Base-by-base conservation (phyloP, 768 basidiomycete genomes). In the Lentinula lateritia region DNA sequence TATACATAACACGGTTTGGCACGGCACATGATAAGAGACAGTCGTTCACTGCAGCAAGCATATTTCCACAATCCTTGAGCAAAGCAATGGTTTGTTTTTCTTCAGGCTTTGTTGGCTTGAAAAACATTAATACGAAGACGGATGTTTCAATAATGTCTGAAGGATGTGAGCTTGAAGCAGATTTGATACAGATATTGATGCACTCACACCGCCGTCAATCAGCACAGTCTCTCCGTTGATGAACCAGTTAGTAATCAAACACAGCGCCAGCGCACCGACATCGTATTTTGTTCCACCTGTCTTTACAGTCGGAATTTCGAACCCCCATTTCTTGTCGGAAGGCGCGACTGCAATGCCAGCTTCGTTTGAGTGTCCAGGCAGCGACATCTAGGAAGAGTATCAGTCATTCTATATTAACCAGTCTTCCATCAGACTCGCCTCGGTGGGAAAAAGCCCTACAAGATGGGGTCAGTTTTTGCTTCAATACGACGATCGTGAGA, bases 171-270 rank as follows among this genome's bases (percentile, higher is more conserved):
- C 41, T 20, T 59, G 13, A 13, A 34, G 57, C 32, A 39, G 38
- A 34, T 12, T 18, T 50, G 8, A 42, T 16, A 6, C 28, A 15
- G 16, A 18, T 13, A 61, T 32, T 46, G 16, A 43, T 23, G 1
- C 36, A 77, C 80, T 67, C 68, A 81, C 78, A 9, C 80, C 79
- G 34, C 80, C 80, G 62, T 81, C 80, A 53, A 81, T 78, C 41
- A 80, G 63, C 5, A 81, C 78, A 13, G 79, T 80, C 67, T 80
- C 79, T 1, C 76, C 78, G 58, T 79, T 81, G 46, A 83, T 75
- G 64, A 74, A 82, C 72, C 76, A 77, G 61, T 83, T 81, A 6
- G 74, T 72, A 20, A 80, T 75, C 6, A 81, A 65, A 64, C 75
- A 77, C 12, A 83, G 69, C 15, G 74, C 79, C 9, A 80, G 66